Conservation (phyloP, 1,284 basidiomycete genomes). For the Coniferiporia weirii region DNA sequence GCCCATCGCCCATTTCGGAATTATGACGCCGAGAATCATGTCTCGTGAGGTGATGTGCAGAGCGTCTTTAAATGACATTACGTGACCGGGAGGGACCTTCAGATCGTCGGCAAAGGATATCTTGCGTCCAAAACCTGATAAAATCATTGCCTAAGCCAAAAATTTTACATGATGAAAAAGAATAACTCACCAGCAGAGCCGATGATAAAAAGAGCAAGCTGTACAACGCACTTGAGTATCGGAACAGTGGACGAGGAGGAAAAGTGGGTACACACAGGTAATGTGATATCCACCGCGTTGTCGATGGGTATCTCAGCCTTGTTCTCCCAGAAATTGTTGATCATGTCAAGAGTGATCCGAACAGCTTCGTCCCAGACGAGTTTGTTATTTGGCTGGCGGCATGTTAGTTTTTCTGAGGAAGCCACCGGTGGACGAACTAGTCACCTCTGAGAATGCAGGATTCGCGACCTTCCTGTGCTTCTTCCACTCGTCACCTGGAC, state of each 20-base stretch:
- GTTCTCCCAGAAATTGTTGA: constrained; percentile 31
- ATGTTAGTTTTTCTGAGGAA: background rate
- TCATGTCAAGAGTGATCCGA: constrained; percentile 39
- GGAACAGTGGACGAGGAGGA: constrained; percentile 23
- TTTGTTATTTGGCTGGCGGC: constrained; percentile 33
- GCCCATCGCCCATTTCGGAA: constrained; percentile 15
- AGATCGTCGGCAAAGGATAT: constrained; percentile 17
- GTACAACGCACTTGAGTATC: background rate
- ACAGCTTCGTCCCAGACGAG: constrained; percentile 41
- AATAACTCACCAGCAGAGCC: constrained; percentile 33
- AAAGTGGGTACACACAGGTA: constrained; percentile 25
- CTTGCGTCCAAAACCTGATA: constrained; percentile 35
- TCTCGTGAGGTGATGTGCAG: constrained; percentile 21
- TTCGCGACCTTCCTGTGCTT: constrained; percentile 37
- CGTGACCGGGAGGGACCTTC: constrained; percentile 18
- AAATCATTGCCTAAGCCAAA: too few species aligned
- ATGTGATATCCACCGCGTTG: constrained; percentile 25
- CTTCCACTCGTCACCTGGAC: constrained; percentile 34
- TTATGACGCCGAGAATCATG: constrained; percentile 14
- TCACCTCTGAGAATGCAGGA: constrained; percentile 38
- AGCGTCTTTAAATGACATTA: constrained; percentile 24
- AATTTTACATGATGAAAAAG: constrained; percentile 20
- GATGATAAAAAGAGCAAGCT: constrained; percentile 30
- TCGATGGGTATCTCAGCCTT: constrained; percentile 24
- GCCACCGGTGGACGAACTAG: constrained; percentile 16